These are phyloP conservation scores for Comarum palustre DNA, from an alignment of 306 rosid genomes.

Conservation along the genomic window DNA sequence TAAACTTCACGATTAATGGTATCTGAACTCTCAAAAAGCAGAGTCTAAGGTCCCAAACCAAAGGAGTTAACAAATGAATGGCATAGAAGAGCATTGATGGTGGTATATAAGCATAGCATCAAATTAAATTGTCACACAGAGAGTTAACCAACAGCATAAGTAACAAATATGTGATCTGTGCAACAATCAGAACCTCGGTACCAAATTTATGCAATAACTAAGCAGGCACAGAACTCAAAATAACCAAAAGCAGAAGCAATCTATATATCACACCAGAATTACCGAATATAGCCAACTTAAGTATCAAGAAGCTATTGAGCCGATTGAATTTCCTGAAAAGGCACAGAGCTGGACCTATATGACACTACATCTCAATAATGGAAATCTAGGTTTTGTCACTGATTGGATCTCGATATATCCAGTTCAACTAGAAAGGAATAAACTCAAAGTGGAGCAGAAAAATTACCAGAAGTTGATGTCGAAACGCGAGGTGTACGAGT, in stretches of 20 bases:
- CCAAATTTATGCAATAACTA: neutral
- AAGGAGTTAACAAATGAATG: neutral
- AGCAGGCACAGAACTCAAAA: neutral
- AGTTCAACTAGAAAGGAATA: neutral
- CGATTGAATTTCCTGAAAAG: neutral
- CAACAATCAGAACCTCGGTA: neutral
- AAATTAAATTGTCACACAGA: neutral
- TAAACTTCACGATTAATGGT: constrained; percentile 27
- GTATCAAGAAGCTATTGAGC: neutral
- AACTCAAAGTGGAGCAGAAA: neutral
- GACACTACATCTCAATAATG: neutral
- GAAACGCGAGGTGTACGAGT: neutral
- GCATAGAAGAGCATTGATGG: neutral
- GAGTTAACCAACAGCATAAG: neutral
- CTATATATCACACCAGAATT: neutral
- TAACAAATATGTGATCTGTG: neutral
- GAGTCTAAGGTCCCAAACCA: constrained; percentile 6
- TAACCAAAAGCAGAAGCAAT: neutral
- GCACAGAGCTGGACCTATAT: neutral
- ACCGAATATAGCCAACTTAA: neutral
- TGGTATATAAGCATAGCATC: neutral
- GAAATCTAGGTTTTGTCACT: neutral
- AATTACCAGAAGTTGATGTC: constrained; percentile 6
- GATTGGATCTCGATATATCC: neutral
- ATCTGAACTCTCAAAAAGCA: constrained; percentile 29